phyloP scores from a whole-genome alignment of 805 yeast genomes.

The Sugiyamaella floridensis region DNA sequence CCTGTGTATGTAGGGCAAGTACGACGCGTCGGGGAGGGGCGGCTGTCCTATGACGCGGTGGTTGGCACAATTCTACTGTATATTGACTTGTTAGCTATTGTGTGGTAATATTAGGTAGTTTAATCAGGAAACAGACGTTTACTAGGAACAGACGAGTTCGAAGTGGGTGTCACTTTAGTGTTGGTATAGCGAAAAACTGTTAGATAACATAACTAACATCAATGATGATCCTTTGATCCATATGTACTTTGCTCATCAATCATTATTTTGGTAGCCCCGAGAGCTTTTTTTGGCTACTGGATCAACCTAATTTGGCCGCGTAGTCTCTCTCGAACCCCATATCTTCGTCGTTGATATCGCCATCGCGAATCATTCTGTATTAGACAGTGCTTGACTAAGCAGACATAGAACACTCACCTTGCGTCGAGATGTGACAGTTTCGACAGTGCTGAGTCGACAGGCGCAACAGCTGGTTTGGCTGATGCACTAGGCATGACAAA shows the following conservation, averaged over 20 bases:
- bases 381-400: slow-evolving; percentile 6
- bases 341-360: slow-evolving; percentile 25
- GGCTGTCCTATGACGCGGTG: background rate
- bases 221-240: too few relatives aligned
- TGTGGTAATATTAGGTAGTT: too few relatives aligned
- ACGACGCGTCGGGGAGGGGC: background rate
- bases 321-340: slow-evolving; percentile 23
- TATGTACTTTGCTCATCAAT: too few relatives aligned
- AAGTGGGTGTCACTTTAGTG: too few relatives aligned
- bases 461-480: slow-evolving; percentile 6
- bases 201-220: too few relatives aligned
- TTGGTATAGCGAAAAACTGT: too few relatives aligned
- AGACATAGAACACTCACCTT: slow-evolving; percentile 9
- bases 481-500: slow-evolving; percentile 24
- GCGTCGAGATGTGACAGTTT: slow-evolving; percentile 16
- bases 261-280: too few relatives aligned
- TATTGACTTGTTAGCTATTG: too few relatives aligned
- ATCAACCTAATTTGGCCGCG: slow-evolving; percentile 19
- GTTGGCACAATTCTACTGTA: background rate
- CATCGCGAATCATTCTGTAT: slow-evolving; percentile 28
- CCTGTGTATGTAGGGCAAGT: background rate
- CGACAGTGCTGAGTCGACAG: slow-evolving; percentile 11
- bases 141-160: too few relatives aligned
- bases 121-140: too few relatives aligned
- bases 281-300: background rate